Percentiles rank a stretch among this genome's conserved stretches.
phyloP scores from a whole-genome alignment of 768 basidiomycete genomes.

The Tricholoma hemisulphureum region DNA sequence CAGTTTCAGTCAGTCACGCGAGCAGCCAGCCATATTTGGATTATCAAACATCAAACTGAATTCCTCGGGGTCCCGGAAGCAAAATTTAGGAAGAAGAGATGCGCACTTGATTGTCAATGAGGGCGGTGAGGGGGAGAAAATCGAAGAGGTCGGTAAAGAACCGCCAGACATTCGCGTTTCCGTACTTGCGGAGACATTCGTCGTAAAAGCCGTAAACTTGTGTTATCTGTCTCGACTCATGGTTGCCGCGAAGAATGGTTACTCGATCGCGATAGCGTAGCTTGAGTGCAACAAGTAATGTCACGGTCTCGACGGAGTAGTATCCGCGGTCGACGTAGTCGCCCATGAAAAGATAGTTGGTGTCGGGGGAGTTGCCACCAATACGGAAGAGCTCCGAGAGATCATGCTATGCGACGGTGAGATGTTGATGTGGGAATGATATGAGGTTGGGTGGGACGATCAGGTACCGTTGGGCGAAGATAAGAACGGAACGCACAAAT shows the following conservation, averaged over 20 bases:
- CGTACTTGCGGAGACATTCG: slow-evolving; percentile 99
- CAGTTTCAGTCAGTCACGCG: slow-evolving; percentile 18
- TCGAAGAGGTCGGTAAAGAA: slow-evolving; percentile 99
- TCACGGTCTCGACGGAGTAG: slow-evolving; percentile 99
- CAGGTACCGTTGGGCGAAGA: slow-evolving; percentile 11
- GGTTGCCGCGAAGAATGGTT: slow-evolving; percentile 96
- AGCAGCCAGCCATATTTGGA: slow-evolving; percentile 8
- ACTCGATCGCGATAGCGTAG: slow-evolving; percentile 97
- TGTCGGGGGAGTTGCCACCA: slow-evolving; percentile 97
- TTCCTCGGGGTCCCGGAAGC: not conserved
- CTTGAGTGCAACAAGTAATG: slow-evolving; percentile 94
- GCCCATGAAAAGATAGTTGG: slow-evolving; percentile 99
- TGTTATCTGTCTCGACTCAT: slow-evolving; percentile 99
- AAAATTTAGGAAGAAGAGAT: slow-evolving; percentile 3
- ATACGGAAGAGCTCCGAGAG: slow-evolving; percentile 98
- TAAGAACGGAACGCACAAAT: slow-evolving; percentile 73
- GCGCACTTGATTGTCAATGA: slow-evolving; percentile 98
- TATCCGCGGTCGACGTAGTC: slow-evolving; percentile 99
- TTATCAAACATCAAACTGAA: not conserved
- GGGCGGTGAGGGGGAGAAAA: slow-evolving; percentile 93
- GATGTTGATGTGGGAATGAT: slow-evolving; percentile 8
- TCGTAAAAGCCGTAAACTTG: slow-evolving; percentile 99
- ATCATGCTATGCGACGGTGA: slow-evolving; percentile 72
- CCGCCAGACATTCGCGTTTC: slow-evolving; percentile 99
- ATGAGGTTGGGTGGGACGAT: slow-evolving; percentile 8